These are phyloP conservation scores for Trapa bicornis DNA, from an alignment of 345 rosid species.

Conservation along the genomic window DNA sequence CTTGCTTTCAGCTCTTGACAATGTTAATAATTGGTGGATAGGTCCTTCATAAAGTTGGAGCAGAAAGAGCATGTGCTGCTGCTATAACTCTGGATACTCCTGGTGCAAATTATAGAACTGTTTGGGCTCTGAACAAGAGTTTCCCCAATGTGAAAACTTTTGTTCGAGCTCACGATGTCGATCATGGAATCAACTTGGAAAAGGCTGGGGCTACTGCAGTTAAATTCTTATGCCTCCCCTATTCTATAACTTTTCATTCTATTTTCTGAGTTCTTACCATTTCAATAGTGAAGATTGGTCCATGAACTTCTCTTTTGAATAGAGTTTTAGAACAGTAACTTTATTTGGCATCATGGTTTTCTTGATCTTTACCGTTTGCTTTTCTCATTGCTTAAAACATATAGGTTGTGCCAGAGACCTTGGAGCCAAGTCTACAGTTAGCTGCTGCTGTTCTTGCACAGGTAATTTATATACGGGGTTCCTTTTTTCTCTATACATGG, in stretches of 20 bases:
- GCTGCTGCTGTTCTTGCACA: constrained; percentile 99
- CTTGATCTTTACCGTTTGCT: neutral
- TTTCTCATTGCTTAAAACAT: constrained; percentile 7
- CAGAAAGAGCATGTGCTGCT: constrained; percentile 94
- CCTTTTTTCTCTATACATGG: neutral
- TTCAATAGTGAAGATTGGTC: neutral
- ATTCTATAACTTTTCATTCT: constrained; percentile 2
- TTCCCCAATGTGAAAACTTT: constrained; percentile 92
- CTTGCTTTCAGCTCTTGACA: neutral
- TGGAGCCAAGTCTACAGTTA: constrained; percentile 97
- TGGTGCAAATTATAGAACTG: constrained; percentile 97
- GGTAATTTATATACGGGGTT: constrained; percentile 25
- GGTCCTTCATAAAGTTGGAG: constrained; percentile 97
- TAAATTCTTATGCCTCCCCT: constrained; percentile 18
- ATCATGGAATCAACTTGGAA: constrained; percentile 87
- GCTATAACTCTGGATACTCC: constrained; percentile 91
- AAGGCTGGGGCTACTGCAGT: constrained; percentile 98
- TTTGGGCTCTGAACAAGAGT: constrained; percentile 96
- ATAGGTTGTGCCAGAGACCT: constrained; percentile 96
- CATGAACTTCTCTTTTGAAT: neutral
- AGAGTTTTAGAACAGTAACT: neutral
- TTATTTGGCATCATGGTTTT: neutral
- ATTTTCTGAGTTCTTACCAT: neutral
- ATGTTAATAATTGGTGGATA: constrained; percentile 16
- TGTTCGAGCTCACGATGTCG: constrained; percentile 97